These are phyloP conservation scores for Penicillium canariense DNA, from an alignment of 495 filamentous ascomycete genomes.

Conservation along the genomic window DNA sequence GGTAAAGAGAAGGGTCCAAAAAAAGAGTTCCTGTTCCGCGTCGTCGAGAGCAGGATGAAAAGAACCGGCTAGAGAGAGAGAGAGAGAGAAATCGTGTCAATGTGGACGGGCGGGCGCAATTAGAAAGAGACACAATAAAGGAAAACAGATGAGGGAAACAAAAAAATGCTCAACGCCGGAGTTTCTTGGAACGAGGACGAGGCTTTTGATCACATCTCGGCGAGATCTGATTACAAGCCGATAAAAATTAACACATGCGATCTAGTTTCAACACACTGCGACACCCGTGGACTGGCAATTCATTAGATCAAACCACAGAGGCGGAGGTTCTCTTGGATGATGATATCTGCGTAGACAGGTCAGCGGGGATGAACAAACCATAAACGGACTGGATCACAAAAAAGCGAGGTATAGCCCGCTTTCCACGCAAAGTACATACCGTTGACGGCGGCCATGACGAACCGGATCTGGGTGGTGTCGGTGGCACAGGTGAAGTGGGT, in stretches of 20 bases:
- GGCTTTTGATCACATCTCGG: slow-evolving; percentile 29
- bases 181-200: slow-evolving; percentile 31
- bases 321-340: slow-evolving; percentile 99
- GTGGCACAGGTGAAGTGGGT: slow-evolving; percentile 99
- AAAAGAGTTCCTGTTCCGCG: slow-evolving; percentile 34
- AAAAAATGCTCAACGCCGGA: slow-evolving; percentile 47
- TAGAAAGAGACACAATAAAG: slow-evolving; percentile 22
- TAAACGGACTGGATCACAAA: not conserved
- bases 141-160: slow-evolving; percentile 17
- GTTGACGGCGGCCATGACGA: slow-evolving; percentile 99
- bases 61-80: slow-evolving; percentile 40
- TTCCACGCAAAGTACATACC: slow-evolving; percentile 56
- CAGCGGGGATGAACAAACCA: not conserved
- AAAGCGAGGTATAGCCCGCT: not conserved
- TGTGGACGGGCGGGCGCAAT: slow-evolving; percentile 25
- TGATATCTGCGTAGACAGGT: slow-evolving; percentile 69
- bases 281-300: slow-evolving; percentile 34
- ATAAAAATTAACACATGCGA: slow-evolving; percentile 34
- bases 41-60: slow-evolving; percentile 40
- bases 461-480: slow-evolving; percentile 96
- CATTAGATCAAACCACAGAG: slow-evolving; percentile 94
- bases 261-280: slow-evolving; percentile 37
- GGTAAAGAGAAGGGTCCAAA: slow-evolving; percentile 1
- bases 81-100: slow-evolving; percentile 34
- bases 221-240: slow-evolving; percentile 29